phyloP scores from a whole-genome alignment of 805 yeast genomes.

The Lachancea meyersii region DNA sequence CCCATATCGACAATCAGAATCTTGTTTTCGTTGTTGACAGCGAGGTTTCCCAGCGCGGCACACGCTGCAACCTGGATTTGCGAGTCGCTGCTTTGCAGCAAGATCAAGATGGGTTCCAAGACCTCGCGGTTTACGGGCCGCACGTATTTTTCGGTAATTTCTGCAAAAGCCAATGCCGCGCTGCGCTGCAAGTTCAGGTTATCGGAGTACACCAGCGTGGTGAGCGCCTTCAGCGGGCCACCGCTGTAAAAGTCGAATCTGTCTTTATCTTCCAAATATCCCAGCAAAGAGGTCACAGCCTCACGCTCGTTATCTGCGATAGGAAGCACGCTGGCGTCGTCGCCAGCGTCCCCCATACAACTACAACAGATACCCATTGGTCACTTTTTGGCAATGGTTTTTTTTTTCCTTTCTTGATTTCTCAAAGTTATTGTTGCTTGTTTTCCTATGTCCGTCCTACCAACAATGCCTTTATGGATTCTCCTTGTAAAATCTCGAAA shows the following conservation, averaged over 20 bases:
- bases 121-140: slow-evolving; percentile 87
- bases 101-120: slow-evolving; percentile 83
- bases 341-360: slow-evolving; percentile 33
- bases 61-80: slow-evolving; percentile 98
- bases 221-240: slow-evolving; percentile 74
- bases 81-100: slow-evolving; percentile 79
- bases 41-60: slow-evolving; percentile 96
- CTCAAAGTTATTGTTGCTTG: too few species aligned
- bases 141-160: slow-evolving; percentile 93
- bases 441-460: too few species aligned
- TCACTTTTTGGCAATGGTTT: slow-evolving; percentile 10
- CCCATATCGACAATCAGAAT: slow-evolving; percentile 95
- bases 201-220: slow-evolving; percentile 90
- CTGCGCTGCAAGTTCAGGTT: slow-evolving; percentile 91
- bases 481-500: too few species aligned
- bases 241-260: slow-evolving; percentile 83
- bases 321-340: slow-evolving; percentile 58
- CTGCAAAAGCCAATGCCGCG: slow-evolving; percentile 98
- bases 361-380: slow-evolving; percentile 51
- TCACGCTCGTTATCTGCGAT: slow-evolving; percentile 94
- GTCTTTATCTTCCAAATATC: slow-evolving; percentile 73
- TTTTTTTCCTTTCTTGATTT: slow-evolving; percentile 7
- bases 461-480: too few species aligned
- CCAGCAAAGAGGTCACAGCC: slow-evolving; percentile 85
- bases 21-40: slow-evolving; percentile 93